Base-by-base conservation (phyloP, 495 filamentous ascomycete genomes). In the Cudoniella acicularis region DNA sequence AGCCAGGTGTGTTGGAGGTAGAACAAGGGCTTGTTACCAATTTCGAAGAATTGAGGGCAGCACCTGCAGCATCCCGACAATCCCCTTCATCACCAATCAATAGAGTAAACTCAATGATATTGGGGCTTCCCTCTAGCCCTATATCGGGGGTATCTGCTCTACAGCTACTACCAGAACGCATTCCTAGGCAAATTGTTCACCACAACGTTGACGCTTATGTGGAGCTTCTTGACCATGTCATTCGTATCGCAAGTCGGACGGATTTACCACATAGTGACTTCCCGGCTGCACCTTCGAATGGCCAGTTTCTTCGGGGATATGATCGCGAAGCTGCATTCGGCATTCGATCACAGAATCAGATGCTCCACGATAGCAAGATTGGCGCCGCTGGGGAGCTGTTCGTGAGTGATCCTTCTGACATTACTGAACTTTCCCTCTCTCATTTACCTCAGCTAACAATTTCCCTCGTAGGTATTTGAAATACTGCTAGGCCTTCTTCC, bases 371-470 rank as follows among this genome's bases (percentile, higher is more conserved):
- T 57, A 69, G 54, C 54, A 70, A 67, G 49, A 67, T 79, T 48
- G 77, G 75, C 11, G 75, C 77, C 0, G 75, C 74, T 1, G 77
- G 77, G 10, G 77, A 79, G 54, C 64, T 79, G n/a, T 77, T 71
- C 52, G 76, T 77, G 62, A 65, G 73, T 66, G n/a, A n/a, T n/a
- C n/a, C n/a, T n/a, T n/a, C n/a, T n/a, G n/a, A n/a, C n/a, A n/a
- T n/a, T n/a, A n/a, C n/a, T n/a, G n/a, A n/a, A n/a, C n/a, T n/a
- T n/a, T n/a, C n/a, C n/a, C n/a, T 11, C 42, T 1, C 23, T 42
- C 3, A 2, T 4, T 4, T 21, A 47, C 13, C 9, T 26, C 36
- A 16, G 8, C 43, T 17, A 26, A 16, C 13, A 3, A 40, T 42
- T 25, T 26, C 59, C 20, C 64, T 36, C 42, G 41, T 46, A 80